Conservation (phyloP, 1,139 yeast genomes). For the Tardiomyces digboiensis region DNA sequence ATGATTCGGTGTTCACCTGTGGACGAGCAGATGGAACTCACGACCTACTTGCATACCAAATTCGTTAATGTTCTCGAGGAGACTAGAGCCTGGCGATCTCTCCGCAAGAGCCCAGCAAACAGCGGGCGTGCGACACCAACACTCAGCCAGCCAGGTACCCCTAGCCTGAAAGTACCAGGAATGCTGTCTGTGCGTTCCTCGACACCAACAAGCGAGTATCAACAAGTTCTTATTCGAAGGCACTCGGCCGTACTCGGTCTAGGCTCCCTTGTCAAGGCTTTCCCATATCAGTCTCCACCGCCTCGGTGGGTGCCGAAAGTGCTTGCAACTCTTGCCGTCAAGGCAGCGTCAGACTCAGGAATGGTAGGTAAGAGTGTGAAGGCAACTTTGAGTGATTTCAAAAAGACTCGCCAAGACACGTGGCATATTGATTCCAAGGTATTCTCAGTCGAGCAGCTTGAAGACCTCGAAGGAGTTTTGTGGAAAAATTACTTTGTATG, state of each 20-base stretch:
- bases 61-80: constrained; percentile 31
- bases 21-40: constrained; percentile 34
- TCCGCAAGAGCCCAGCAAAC: background rate
- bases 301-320: constrained; percentile 84
- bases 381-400: constrained; percentile 71
- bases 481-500: constrained; percentile 89
- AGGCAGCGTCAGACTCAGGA: constrained; percentile 62
- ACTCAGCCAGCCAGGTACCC: constrained; percentile 5
- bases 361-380: constrained; percentile 81
- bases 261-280: constrained; percentile 84
- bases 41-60: constrained; percentile 28
- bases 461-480: constrained; percentile 88
- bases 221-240: constrained; percentile 33
- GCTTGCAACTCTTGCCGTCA: constrained; percentile 58
- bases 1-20: constrained; percentile 71
- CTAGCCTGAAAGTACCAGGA: background rate
- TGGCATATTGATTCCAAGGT: constrained; percentile 87
- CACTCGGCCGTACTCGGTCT: constrained; percentile 90
- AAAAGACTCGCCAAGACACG: constrained; percentile 89
- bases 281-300: constrained; percentile 86
- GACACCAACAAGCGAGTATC: constrained; percentile 13
- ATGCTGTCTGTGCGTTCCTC: constrained; percentile 3
- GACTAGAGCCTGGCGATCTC: constrained; percentile 9
- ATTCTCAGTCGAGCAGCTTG: constrained; percentile 72
- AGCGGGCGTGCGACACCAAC: background rate